Evolutionary conservation across 768 basidiomycete genomes (phyloP).

Genomic region (Pleurotus cornucopiae): DNA sequence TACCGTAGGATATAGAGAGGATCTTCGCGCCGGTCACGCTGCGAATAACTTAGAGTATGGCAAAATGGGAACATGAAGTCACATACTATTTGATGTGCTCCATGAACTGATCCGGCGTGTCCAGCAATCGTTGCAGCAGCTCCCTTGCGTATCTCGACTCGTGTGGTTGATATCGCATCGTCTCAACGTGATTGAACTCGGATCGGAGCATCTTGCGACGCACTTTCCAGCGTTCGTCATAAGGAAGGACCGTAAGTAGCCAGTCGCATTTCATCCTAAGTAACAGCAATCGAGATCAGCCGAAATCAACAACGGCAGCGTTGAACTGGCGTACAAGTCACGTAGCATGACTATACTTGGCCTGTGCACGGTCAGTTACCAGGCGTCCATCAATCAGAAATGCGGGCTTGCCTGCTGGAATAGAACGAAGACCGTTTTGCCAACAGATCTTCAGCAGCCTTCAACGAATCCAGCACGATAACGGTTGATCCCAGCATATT

Average conservation of each 20-base stretch:
- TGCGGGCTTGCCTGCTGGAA: constrained; percentile 27
- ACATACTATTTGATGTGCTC: constrained; percentile 1
- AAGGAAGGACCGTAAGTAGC: constrained; percentile 33
- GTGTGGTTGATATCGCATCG: constrained; percentile 24
- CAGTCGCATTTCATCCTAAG: constrained; percentile 38
- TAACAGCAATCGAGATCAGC: not conserved
- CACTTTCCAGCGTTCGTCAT: constrained; percentile 35
- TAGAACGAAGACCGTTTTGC: constrained; percentile 37
- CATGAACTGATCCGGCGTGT: constrained; percentile 6
- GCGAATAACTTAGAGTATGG: not conserved
- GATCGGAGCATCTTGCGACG: constrained; percentile 36
- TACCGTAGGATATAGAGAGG: not conserved
- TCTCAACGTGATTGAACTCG: constrained; percentile 32
- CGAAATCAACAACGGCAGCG: not conserved
- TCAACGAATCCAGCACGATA: constrained; percentile 30
- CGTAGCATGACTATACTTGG: constrained; percentile 24
- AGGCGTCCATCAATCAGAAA: not conserved
- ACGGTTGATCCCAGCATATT: constrained; percentile 25
- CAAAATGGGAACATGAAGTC: not conserved
- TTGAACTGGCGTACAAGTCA: constrained; percentile 16
- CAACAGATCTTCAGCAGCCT: constrained; percentile 34
- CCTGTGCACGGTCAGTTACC: constrained; percentile 8
- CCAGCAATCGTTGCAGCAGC: not conserved
- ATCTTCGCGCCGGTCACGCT: not conserved
- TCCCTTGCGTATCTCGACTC: constrained; percentile 10